A percentile compares a stretch with the other conserved stretches of the same genome.
Evolutionary conservation across 1,284 basidiomycete species (phyloP).

Genomic region (Ceratobasidium papillatum): DNA sequence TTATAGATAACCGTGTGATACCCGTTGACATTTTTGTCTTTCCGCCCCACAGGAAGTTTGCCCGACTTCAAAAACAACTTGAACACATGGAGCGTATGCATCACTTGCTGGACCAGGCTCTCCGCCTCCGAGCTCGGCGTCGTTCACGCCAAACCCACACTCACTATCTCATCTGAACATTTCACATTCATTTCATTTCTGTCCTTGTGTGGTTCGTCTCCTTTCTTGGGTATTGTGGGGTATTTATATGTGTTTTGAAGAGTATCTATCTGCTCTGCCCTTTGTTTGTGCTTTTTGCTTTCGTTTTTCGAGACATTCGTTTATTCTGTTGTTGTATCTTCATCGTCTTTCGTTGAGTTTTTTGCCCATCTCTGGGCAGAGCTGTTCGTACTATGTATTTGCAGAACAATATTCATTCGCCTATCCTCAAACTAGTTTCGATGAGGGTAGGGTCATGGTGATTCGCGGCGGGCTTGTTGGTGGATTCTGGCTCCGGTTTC

Average conservation of each 20-base stretch:
- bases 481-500: neutral
- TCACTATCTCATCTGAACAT: neutral
- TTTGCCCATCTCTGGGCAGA: neutral
- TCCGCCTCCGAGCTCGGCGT: neutral
- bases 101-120: neutral
- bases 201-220: neutral
- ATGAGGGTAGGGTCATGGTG: neutral
- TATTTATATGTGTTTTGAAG: neutral
- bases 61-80: constrained; percentile 6
- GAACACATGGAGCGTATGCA: constrained; percentile 17
- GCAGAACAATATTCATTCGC: neutral
- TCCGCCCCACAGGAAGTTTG: constrained; percentile 7
- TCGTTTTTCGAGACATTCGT: neutral
- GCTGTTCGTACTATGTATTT: neutral
- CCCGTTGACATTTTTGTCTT: neutral
- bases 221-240: neutral
- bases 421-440: neutral
- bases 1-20: neutral
- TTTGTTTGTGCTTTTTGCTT: neutral
- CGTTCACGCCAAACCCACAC: neutral
- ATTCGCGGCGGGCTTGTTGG: neutral
- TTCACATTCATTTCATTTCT: neutral
- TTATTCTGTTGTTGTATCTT: neutral
- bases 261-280: neutral
- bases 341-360: neutral